Evolutionary conservation across 352 stramenopile species (phyloP).

Genomic region (Globisporangium middletonii): DNA sequence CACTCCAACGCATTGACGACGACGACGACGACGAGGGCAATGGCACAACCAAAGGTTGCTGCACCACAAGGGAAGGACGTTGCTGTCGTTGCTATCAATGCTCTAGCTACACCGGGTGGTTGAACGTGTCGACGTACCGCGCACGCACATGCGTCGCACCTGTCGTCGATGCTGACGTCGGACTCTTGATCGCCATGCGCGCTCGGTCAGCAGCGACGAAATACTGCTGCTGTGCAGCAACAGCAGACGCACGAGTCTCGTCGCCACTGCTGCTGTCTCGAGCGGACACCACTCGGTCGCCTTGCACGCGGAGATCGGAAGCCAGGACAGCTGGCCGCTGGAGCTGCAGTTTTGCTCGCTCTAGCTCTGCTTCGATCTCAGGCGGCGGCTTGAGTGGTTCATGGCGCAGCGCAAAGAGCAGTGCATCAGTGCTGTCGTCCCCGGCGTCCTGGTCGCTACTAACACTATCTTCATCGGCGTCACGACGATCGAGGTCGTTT

Average conservation of each 20-base stretch:
- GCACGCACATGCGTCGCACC: conserved; percentile 16
- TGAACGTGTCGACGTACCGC: conserved; percentile 44
- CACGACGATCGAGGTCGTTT: conserved; percentile 14
- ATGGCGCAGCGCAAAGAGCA: conserved; percentile 12
- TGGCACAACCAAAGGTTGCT: too few species aligned
- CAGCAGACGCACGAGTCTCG: background rate
- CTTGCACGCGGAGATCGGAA: background rate
- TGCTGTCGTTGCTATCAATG: too few species aligned
- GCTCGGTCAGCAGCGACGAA: conserved; percentile 9
- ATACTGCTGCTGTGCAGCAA: background rate
- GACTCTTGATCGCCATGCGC: background rate
- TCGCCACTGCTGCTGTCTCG: background rate
- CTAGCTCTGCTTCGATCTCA: conserved; percentile 37
- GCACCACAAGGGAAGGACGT: too few species aligned
- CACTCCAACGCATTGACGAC: too few species aligned
- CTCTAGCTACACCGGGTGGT: conserved; percentile 5
- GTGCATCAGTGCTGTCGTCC: conserved; percentile 1
- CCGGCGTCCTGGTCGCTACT: conserved; percentile 7
- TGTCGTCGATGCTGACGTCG: conserved; percentile 14
- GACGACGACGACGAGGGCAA: too few species aligned
- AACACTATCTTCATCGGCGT: background rate
- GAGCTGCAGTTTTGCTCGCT: conserved; percentile 21
- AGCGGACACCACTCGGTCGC: background rate
- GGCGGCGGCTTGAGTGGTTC: conserved; percentile 31
- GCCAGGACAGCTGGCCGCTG: conserved; percentile 12